phyloP scores from a whole-genome alignment of 1,284 basidiomycete species.

The Ganoderma resinaceum region DNA sequence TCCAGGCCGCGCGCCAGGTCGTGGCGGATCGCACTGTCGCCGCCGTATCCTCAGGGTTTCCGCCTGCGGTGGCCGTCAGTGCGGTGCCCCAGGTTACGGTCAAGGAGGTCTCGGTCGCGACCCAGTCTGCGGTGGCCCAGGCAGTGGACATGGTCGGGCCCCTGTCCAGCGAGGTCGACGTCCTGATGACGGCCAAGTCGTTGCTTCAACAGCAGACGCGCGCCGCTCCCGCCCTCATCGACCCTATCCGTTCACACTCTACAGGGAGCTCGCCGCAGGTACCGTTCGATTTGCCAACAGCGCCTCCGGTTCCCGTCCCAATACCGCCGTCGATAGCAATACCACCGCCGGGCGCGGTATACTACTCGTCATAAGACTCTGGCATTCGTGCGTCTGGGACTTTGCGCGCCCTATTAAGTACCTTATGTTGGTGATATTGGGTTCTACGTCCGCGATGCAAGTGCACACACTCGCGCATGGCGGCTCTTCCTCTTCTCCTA shows the following conservation, averaged over 20 bases:
- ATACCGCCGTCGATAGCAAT: constrained; percentile 2
- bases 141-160: constrained; percentile 71
- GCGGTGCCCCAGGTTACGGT: constrained; percentile 67
- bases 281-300: constrained; percentile 25
- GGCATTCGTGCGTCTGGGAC: constrained; percentile 17
- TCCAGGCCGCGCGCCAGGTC: constrained; percentile 78
- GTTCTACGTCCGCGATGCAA: constrained; percentile 8
- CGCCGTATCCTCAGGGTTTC: constrained; percentile 49
- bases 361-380: constrained; percentile 27
- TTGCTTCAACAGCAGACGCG: constrained; percentile 57
- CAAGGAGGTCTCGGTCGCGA: constrained; percentile 78
- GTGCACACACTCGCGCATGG: constrained; percentile 1
- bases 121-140: constrained; percentile 73
- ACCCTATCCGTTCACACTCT: constrained; percentile 36
- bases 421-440: constrained; percentile 24
- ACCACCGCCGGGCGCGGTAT: constrained; percentile 27
- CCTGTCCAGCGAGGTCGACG: constrained; percentile 69
- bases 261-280: constrained; percentile 33
- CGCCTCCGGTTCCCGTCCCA: constrained; percentile 11
- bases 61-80: constrained; percentile 45
- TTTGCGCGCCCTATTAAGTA: constrained; percentile 13
- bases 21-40: constrained; percentile 59
- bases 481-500: background rate
- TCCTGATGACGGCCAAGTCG: constrained; percentile 69
- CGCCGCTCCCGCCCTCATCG: constrained; percentile 25